phyloP scores from a whole-genome alignment of 1,139 yeast species.

The Pichia norvegensis region DNA sequence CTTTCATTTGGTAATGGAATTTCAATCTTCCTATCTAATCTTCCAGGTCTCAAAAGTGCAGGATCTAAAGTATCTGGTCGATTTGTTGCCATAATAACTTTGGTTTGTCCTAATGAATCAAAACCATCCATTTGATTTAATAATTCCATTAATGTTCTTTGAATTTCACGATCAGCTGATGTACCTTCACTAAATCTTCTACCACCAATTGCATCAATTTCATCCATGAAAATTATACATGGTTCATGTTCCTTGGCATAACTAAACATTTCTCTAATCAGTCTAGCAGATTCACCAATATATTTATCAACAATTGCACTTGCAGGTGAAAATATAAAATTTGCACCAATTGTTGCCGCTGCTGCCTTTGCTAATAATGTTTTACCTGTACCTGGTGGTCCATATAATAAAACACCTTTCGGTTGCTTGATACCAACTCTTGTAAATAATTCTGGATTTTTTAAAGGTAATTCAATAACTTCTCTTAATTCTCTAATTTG shows the following conservation, averaged over 20 bases:
- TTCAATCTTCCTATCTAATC: constrained; percentile 95
- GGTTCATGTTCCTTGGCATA: constrained; percentile 99
- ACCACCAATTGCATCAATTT: constrained; percentile 98
- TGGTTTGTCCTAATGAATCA: constrained; percentile 93
- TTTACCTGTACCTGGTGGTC: constrained; percentile 99
- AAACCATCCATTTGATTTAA: constrained; percentile 99
- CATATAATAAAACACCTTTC: constrained; percentile 92
- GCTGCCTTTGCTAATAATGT: constrained; percentile 95
- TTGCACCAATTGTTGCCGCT: constrained; percentile 97
- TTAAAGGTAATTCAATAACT: constrained; percentile 93
- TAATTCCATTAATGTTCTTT: constrained; percentile 96
- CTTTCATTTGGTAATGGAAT: constrained; percentile 95
- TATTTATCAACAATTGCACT: constrained; percentile 97
- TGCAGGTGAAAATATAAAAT: constrained; percentile 95
- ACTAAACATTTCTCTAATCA: constrained; percentile 97
- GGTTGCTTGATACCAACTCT: constrained; percentile 98
- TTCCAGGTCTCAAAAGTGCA: constrained; percentile 96
- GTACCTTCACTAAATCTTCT: constrained; percentile 98
- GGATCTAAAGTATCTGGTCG: constrained; percentile 98
- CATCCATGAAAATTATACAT: constrained; percentile 98
- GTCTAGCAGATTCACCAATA: constrained; percentile 95
- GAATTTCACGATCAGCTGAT: constrained; percentile 97
- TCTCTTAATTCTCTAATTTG: constrained; percentile 96
- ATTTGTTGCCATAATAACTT: constrained; percentile 98
- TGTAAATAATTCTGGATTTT: constrained; percentile 91